These are phyloP conservation scores for Tricholoma hemisulphureum DNA, from an alignment of 768 basidiomycete genomes.

Conservation along the genomic window DNA sequence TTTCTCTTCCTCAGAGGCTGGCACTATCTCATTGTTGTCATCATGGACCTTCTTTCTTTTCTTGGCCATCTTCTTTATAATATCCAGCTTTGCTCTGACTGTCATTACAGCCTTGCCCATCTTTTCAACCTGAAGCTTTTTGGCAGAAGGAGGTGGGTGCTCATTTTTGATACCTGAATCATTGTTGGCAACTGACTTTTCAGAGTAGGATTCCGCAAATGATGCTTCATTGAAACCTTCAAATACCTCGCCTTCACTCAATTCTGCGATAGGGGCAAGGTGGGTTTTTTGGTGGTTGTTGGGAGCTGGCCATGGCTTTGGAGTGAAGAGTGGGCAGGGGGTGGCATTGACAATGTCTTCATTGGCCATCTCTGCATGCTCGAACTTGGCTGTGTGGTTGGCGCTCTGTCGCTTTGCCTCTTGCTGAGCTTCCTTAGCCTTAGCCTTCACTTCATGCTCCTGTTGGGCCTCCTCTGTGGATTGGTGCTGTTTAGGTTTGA, in stretches of 20 bases:
- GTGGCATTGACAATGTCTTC: background rate
- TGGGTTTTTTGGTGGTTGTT: background rate
- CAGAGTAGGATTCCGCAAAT: background rate
- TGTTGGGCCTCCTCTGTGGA: background rate
- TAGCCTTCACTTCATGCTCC: background rate
- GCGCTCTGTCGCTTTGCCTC: background rate
- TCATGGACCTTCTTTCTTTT: background rate
- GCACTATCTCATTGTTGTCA: background rate
- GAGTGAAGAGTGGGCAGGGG: background rate
- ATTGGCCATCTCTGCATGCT: background rate
- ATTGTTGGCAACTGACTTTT: background rate
- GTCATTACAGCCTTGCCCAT: background rate
- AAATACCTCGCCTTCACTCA: background rate
- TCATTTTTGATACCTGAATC: background rate
- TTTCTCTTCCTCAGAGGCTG: background rate
- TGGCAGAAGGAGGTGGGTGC: background rate
- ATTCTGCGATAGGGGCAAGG: background rate
- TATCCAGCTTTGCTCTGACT: background rate
- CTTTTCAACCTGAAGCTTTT: background rate
- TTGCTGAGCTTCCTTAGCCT: background rate
- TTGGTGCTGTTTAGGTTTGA: background rate
- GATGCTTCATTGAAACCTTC: background rate
- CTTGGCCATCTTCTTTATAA: background rate
- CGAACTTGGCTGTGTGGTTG: background rate
- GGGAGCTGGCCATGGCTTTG: background rate